phyloP scores from a whole-genome alignment of 257 asterid genomes.

The Gardenia jasminoides region DNA sequence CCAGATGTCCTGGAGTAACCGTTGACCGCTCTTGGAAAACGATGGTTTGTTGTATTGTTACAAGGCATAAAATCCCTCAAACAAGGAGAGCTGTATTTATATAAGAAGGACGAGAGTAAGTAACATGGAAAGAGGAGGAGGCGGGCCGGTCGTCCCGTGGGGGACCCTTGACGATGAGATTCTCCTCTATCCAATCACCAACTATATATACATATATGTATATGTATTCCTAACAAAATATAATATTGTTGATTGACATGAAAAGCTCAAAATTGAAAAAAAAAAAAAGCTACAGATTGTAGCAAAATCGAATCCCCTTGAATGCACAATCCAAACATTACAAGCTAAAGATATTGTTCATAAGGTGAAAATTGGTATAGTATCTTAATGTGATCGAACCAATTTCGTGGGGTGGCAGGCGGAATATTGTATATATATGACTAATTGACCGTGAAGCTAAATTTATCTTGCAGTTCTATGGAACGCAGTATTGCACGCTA shows the following conservation, averaged over 20 bases:
- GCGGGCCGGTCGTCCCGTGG: conserved; percentile 27
- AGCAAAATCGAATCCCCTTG: no score
- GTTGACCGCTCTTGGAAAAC: conserved; percentile 28
- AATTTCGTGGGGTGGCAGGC: no score
- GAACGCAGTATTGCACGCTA: no score
- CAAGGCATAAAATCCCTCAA: background rate
- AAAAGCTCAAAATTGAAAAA: no score
- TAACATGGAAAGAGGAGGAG: conserved; percentile 33
- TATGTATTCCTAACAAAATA: no score
- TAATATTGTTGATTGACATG: no score
- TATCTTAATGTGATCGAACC: no score
- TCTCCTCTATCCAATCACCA: conserved; percentile 19
- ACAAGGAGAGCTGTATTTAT: background rate
- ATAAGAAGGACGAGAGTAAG: background rate
- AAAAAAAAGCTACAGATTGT: no score
- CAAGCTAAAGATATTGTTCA: no score
- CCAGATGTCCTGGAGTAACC: conserved; percentile 10
- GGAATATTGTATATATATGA: no score
- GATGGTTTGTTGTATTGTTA: conserved; percentile 23
- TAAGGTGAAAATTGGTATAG: no score
- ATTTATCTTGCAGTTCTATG: no score
- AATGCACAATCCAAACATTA: background rate
- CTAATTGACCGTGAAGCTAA: background rate
- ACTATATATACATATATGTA: background rate
- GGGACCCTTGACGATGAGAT: conserved; percentile 23